These are phyloP conservation scores for Aureobasidium sp. DNA, from an alignment of 2,329 filamentous ascomycete genomes.

Conservation along the genomic window DNA sequence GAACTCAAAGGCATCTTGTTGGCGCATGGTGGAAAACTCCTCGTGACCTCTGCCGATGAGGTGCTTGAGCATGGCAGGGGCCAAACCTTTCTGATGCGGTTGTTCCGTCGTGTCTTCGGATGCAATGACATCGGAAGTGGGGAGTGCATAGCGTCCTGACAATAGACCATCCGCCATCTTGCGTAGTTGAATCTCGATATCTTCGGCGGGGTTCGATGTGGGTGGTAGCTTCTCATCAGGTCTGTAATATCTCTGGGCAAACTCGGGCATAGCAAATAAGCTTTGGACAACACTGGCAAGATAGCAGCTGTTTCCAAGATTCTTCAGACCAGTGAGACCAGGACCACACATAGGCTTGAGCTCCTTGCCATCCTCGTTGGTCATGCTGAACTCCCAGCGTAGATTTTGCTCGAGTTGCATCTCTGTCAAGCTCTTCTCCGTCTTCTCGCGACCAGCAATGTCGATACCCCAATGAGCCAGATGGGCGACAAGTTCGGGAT, in stretches of 20 bases:
- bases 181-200: slow-evolving; percentile 85
- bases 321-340: slow-evolving; percentile 83
- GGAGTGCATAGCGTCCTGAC: slow-evolving; percentile 83
- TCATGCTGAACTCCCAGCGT: slow-evolving; percentile 95
- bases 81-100: slow-evolving; percentile 71
- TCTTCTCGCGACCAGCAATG: slow-evolving; percentile 85
- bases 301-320: slow-evolving; percentile 97
- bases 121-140: slow-evolving; percentile 57
- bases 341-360: slow-evolving; percentile 77
- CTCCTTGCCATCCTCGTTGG: slow-evolving; percentile 81
- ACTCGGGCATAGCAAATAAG: slow-evolving; percentile 77
- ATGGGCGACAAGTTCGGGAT: slow-evolving; percentile 70
- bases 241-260: slow-evolving; percentile 69
- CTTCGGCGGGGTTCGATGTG: slow-evolving; percentile 65
- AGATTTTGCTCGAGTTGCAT: slow-evolving; percentile 98
- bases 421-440: slow-evolving; percentile 94
- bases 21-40: slow-evolving; percentile 96
- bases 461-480: slow-evolving; percentile 93
- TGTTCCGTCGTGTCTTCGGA: slow-evolving; percentile 55
- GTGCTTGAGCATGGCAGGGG: slow-evolving; percentile 93
- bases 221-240: slow-evolving; percentile 50
- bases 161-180: slow-evolving; percentile 87
- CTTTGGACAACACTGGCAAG: slow-evolving; percentile 87
- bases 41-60: slow-evolving; percentile 81
- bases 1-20: slow-evolving; percentile 94